phyloP scores from a whole-genome alignment of 73 alveolate species.

The Tetrahymena malaccensis region DNA sequence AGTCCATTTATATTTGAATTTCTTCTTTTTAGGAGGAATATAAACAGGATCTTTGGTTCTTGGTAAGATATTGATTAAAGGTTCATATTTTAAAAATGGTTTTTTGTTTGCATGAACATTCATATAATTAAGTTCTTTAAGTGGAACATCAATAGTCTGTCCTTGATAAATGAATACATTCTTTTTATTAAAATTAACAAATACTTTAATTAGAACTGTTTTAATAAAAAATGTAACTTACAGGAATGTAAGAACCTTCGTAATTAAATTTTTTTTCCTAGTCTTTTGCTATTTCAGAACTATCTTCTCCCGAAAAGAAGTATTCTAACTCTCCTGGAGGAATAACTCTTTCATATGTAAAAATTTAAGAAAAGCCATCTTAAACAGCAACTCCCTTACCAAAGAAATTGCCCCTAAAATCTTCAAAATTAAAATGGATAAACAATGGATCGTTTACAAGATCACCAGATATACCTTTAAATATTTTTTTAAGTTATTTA shows the following conservation, averaged over 20 bases:
- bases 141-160: not conserved
- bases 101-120: not conserved
- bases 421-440: constrained; percentile 60
- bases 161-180: constrained; percentile 1
- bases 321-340: constrained; percentile 23
- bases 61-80: constrained; percentile 18
- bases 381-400: constrained; percentile 56
- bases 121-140: not conserved
- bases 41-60: constrained; percentile 32
- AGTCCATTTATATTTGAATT: constrained; percentile 26
- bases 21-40: constrained; percentile 35
- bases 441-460: constrained; percentile 36
- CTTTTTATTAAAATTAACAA: not conserved
- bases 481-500: no score
- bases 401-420: constrained; percentile 25
- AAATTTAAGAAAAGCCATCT: constrained; percentile 23
- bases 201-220: not conserved
- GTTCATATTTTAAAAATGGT: not conserved
- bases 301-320: constrained; percentile 20
- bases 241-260: not conserved
- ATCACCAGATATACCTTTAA: constrained; percentile 11
- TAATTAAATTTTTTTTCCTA: not conserved
- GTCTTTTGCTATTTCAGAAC: constrained; percentile 6
- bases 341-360: constrained; percentile 28
- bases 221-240: not conserved